Conservation (phyloP, 169 alveolate genomes). For the Plasmodium malariae region DNA sequence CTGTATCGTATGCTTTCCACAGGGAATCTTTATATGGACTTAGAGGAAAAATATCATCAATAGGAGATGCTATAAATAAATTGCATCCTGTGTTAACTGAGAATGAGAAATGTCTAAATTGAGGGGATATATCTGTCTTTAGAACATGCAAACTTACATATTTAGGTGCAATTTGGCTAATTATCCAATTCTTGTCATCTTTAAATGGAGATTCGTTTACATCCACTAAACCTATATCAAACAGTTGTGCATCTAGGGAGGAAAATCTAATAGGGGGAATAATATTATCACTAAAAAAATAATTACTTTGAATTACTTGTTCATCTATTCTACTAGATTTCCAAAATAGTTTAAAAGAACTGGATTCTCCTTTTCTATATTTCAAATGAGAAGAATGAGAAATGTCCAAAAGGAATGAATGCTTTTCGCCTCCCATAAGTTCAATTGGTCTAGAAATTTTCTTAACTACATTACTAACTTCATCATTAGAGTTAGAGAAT, state of each 20-base stretch:
- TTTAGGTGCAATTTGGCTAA: slow-evolving; percentile 80
- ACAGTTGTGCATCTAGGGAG: slow-evolving; percentile 79
- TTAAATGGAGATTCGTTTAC: slow-evolving; percentile 78
- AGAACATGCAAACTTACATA: slow-evolving; percentile 79
- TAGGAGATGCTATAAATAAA: slow-evolving; percentile 80
- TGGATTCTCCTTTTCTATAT: slow-evolving; percentile 80
- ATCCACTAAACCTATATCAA: slow-evolving; percentile 71
- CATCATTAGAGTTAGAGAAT: slow-evolving; percentile 78
- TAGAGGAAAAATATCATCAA: slow-evolving; percentile 65
- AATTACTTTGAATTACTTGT: slow-evolving; percentile 78
- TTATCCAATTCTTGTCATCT: slow-evolving; percentile 75
- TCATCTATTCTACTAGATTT: slow-evolving; percentile 78
- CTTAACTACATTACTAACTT: slow-evolving; percentile 67
- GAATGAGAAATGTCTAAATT: slow-evolving; percentile 63
- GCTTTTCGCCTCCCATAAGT: slow-evolving; percentile 89
- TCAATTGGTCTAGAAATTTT: slow-evolving; percentile 85
- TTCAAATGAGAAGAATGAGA: slow-evolving; percentile 90
- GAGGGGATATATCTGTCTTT: slow-evolving; percentile 71
- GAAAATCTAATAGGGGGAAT: slow-evolving; percentile 70
- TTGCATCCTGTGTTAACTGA: slow-evolving; percentile 80
- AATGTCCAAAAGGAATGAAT: slow-evolving; percentile 86
- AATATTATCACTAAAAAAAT: slow-evolving; percentile 78
- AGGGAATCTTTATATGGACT: slow-evolving; percentile 73
- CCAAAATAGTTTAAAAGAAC: slow-evolving; percentile 81
- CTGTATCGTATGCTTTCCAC: slow-evolving; percentile 75